Base-by-base conservation (phyloP, 768 basidiomycete genomes). In the Termitomyces bulborhizus region DNA sequence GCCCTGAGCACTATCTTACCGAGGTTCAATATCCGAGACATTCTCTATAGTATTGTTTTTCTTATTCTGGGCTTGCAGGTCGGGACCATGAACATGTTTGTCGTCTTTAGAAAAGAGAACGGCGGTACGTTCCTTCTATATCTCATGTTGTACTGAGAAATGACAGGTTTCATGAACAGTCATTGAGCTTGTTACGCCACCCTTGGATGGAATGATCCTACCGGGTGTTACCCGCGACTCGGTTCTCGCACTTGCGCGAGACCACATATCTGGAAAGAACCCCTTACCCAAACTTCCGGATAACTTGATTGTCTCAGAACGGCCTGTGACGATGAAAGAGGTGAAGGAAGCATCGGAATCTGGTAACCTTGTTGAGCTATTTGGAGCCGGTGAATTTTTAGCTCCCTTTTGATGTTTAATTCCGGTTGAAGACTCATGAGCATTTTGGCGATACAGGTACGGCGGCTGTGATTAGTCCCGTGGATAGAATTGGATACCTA, bases 1-100 rank as follows among this genome's bases (percentile, higher is more conserved):
- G 93, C 0, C 76, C 86, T 1, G 81, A 84, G 16, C 79, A 77
- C 51, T 66, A 77, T 60, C 68, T 84, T 37, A 83, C 82, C 0
- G 82, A 84, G 70, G 73, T 71, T 16, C 12, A 63, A 6, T 21
- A 21, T 50, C 18, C 8, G 9, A 11, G 47, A 47, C 6, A 21
- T 6, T 37, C 15, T 15, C 27, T 6, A 3, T 2, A 9, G 15
- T 37, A 9, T 32, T 6, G 16, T 47, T 37, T 21, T 37, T 26
- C 40, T 74, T 2, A 75, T 79, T 49, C 1, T 26, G 7, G 27
- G 29, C 29, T 6, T 29, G 29, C 29, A 73, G 71, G 92, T 93
- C 41, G 93, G 93, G 41, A 93, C 92, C 1, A 95, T 95, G 93
- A 96, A 96, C 70, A 71, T 93, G 67, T 95, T 95, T 58, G 83